phyloP scores from a whole-genome alignment of 148 eudicot genomes.

The Polygonum maritimum region DNA sequence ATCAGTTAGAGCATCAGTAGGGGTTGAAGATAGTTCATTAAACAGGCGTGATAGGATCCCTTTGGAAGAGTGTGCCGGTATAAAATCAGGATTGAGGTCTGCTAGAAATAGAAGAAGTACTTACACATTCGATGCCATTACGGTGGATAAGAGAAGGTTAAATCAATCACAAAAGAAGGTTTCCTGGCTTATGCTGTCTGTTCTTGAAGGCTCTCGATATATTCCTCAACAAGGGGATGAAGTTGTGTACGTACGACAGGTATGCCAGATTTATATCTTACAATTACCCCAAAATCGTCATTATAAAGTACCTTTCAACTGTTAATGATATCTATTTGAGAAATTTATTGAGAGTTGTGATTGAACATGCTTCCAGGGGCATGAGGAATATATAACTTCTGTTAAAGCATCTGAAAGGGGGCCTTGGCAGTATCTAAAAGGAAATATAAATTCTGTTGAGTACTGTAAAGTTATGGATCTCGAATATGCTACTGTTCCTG shows the following conservation, averaged over 20 bases:
- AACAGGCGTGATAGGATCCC: conserved; percentile 33
- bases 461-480: conserved; percentile 61
- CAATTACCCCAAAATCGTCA: neutral
- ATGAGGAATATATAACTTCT: conserved; percentile 50
- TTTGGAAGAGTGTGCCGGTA: conserved; percentile 44
- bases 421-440: conserved; percentile 65
- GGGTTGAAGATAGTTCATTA: conserved; percentile 21
- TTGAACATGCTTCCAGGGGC: conserved; percentile 50
- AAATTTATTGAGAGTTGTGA: neutral
- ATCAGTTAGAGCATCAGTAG: conserved; percentile 31
- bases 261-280: conserved; percentile 14
- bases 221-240: conserved; percentile 89
- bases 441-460: conserved; percentile 68
- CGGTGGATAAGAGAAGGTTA: conserved; percentile 44
- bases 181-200: conserved; percentile 83
- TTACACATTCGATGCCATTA: conserved; percentile 45
- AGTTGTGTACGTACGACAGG: conserved; percentile 93
- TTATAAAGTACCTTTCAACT: neutral
- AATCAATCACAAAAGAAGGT: conserved; percentile 45
- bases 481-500: conserved; percentile 52
- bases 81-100: conserved; percentile 61
- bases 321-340: neutral
- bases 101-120: conserved; percentile 62
- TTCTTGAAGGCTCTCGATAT: conserved; percentile 71
- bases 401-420: conserved; percentile 31